These are phyloP conservation scores for Quercus aquifolioides DNA, from an alignment of 306 rosid species.

Conservation along the genomic window DNA sequence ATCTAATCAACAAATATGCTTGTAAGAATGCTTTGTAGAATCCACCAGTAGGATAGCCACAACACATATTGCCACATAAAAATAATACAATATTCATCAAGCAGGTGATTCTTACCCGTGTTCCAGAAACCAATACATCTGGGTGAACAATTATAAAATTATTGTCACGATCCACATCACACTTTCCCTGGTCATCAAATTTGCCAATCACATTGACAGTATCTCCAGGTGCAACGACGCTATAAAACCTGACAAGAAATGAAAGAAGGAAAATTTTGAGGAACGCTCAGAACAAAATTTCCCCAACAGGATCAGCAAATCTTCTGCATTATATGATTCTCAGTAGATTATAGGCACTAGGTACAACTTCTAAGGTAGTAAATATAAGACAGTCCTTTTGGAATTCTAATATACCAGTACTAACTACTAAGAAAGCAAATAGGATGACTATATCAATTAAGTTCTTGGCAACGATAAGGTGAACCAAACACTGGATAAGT, in stretches of 20 bases:
- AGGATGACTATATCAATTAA: background rate
- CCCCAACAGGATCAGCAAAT: constrained; percentile 16
- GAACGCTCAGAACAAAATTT: constrained; percentile 19
- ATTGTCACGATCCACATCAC: constrained; percentile 56
- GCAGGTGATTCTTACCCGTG: constrained; percentile 64
- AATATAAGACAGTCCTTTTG: background rate
- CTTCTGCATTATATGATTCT: background rate
- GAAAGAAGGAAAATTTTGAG: constrained; percentile 13
- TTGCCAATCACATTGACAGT: constrained; percentile 78
- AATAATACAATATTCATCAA: constrained; percentile 6
- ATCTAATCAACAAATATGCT: background rate
- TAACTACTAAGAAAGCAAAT: background rate
- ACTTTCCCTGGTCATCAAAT: constrained; percentile 67
- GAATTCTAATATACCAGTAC: background rate
- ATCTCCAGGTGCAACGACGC: constrained; percentile 86
- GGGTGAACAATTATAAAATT: constrained; percentile 86
- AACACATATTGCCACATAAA: background rate
- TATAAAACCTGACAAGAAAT: constrained; percentile 54
- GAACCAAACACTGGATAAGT: background rate
- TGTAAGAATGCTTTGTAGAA: background rate
- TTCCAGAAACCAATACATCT: constrained; percentile 73
- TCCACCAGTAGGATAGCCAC: background rate
- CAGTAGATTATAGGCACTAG: background rate
- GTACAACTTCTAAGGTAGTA: background rate
- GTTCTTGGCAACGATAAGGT: background rate